Evolutionary conservation across 192 early-diverging fungal species (phyloP), one percentile per base, ranked within the genome.

Genomic region (Umbelopsis vinacea): DNA sequence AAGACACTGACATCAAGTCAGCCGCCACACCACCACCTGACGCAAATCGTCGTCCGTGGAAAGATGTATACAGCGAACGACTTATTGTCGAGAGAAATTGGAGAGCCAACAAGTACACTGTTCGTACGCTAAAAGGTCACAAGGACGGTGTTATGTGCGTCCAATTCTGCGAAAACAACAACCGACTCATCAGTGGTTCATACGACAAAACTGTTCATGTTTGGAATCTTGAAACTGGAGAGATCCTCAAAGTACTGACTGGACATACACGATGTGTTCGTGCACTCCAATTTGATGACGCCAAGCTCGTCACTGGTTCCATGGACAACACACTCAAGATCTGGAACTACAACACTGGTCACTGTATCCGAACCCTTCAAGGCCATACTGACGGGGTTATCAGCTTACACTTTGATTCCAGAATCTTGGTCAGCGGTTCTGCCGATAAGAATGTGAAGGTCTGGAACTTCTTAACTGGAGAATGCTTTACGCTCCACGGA

Each of bases 51-150:
- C 88, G 93, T 11, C 91, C 91, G 4, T 99, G 96, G 96, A 99
- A 99, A 84, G 89, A 88, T 53, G 90, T 99, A 23, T 99, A 96
- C 75, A 91, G 95, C 4, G 96, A 98, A 76, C 92, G 97, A 17
- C 86, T 95, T 52, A 81, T 93, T n/a, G 91, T 99, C 6, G 96
- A 93, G 73, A 89, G 94, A 43, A 95, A 97, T 79, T 99, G 97
- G 97, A 82, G 96, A 63, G 88, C 87, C 71, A 90, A 89, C 54
- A 86, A 89, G 54, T 93, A 88, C 80, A 79, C 77, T 6, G 77
- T 83, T 43, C 84, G 80, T 6, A 82, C 82, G 7, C 79, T 96
- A 4, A 78, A 80, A 7, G 92, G 92, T 9, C 97, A 99, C 68
- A 84, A 87, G 3, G 94, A 96, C 72, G 92, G 92, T 37, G 87